Percentiles rank a stretch among this genome's conserved stretches.
Evolutionary conservation across 2,329 filamentous ascomycete genomes (phyloP).

Genomic region (Calonectria crousiana): DNA sequence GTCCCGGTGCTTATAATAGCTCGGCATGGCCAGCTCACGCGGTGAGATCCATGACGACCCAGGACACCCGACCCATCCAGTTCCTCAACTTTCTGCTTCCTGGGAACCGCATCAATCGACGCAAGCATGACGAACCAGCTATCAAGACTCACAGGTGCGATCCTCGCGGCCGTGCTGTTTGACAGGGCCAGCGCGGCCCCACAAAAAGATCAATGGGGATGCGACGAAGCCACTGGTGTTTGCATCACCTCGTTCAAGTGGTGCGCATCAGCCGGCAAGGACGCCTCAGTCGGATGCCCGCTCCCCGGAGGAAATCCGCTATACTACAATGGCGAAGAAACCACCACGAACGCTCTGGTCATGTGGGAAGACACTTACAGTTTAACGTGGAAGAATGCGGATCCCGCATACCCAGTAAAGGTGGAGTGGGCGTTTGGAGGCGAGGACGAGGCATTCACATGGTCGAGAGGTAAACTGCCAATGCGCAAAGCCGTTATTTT

Average conservation of each 20-base stretch:
- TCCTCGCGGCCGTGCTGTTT: slow-evolving; percentile 8
- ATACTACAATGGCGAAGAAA: slow-evolving; percentile 9
- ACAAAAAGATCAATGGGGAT: slow-evolving; percentile 30
- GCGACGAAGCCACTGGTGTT: slow-evolving; percentile 27
- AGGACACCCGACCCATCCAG: not conserved
- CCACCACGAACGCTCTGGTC: slow-evolving; percentile 29
- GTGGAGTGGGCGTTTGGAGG: slow-evolving; percentile 6
- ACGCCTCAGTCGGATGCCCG: slow-evolving; percentile 22
- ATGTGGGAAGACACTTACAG: slow-evolving; percentile 32
- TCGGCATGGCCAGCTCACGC: not conserved
- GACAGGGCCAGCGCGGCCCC: slow-evolving; percentile 12
- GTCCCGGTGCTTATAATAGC: slow-evolving; percentile 1
- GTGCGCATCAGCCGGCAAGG: slow-evolving; percentile 29
- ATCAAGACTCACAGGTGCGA: slow-evolving; percentile 12
- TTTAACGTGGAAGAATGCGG: slow-evolving; percentile 31
- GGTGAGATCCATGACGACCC: not conserved
- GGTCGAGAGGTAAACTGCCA: slow-evolving; percentile 1
- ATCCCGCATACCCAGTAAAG: slow-evolving; percentile 24
- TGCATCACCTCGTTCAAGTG: slow-evolving; percentile 37
- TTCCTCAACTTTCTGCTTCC: not conserved
- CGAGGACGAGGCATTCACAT: not conserved
- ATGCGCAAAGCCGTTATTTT: not conserved
- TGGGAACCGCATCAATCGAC: not conserved
- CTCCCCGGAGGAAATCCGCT: slow-evolving; percentile 24
- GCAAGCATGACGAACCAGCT: not conserved